Base-by-base conservation (phyloP, 2,329 filamentous ascomycete species). In the Microascus cirrosus region DNA sequence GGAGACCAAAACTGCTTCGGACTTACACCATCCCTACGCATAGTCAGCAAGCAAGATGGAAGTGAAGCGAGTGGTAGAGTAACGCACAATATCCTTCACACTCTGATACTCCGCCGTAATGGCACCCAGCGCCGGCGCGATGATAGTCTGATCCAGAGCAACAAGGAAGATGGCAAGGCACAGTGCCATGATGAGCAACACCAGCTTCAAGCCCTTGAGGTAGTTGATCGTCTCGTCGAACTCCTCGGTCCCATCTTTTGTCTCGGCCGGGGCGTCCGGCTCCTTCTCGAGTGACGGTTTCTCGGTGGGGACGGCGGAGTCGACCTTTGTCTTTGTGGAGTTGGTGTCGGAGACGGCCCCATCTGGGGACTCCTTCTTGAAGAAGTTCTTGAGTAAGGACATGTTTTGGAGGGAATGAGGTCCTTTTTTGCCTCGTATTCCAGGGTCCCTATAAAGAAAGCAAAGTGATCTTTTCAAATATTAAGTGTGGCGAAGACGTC, bases 71-170 rank as follows among this genome's bases (percentile, higher is more conserved):
- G n/a, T n/a, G n/a, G n/a, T n/a, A n/a, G n/a, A n/a, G n/a, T n/a
- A 35, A 62, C 66, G 58, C 58, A 72, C 76, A 61, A 79, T 77
- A 58, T 79, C 77, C 61, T 72, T 71, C 39, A 76, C 70, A 54
- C 71, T 75, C 51, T 63, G 59, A 56, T 74, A 79, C 54, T 77
- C 67, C 1, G 67, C 67, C 0, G 77, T 79, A 61, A 81, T 81
- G 63, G 77, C 75, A 22, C 77, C 76, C 20, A 80, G 71, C 1
- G 78, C 78, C 15, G 78, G 77, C 6, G 76, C 76, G 60, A 79
- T 77, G 60, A 78, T 79, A 53, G 77, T 79, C 67, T 78, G 75
- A 61, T 79, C 76, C 12, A 79, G 70, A 2, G 77, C 76, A 52
- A 79, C 75, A 45, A 79, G 71, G 64, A 79, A 78, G 59, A 78